Base-by-base conservation (phyloP, 129 eudicot species). In the Ambrosia trifida region DNA sequence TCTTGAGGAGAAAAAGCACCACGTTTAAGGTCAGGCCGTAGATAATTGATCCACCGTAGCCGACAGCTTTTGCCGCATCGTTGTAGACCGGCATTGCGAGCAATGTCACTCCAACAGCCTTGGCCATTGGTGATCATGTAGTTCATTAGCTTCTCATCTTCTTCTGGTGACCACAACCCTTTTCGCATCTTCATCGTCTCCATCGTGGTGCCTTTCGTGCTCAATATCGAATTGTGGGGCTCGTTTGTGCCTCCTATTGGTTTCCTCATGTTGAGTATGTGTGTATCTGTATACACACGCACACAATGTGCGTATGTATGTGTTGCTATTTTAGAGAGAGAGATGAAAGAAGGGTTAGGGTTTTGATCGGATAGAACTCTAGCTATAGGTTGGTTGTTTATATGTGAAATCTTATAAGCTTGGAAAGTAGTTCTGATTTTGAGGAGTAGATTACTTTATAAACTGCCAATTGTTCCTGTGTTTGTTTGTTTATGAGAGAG, bases 1-100 rank as follows among this genome's bases (percentile, higher is more conserved):
- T 92, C 98, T 79, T 92, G 96, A 33, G 88, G 86, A 0, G 96
- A 92, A 72, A 92, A 92, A 0, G 98, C 96, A 1, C 98, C 98
- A 10, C 98, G 85, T 72, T 91, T 91, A 43, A 91, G 94, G 69
- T 91, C 97, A 8, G 97, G 97, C 75, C 97, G 61, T 75, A 91
- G 72, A 72, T 91, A 91, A 41, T 91, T 91, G 36, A 91, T 91
- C 97, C 97, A 91, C 31, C 97, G 66, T 11, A 91, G 91, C 3
- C 97, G 76, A 38, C 97, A 91, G 65, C 97, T 91, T 80, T 90
- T 90, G 0, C 97, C 97, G 32, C 97, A 90, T 57, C 97, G 68
- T 44, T 87, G 97, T 57, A 90, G 68, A 28, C 97, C 97, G 13
- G 97, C 87, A 85, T 90, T 87, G 35, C 97, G 82, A 0, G 97